phyloP scores from a whole-genome alignment of 2,329 filamentous ascomycete genomes.

The Xylaria digitata region DNA sequence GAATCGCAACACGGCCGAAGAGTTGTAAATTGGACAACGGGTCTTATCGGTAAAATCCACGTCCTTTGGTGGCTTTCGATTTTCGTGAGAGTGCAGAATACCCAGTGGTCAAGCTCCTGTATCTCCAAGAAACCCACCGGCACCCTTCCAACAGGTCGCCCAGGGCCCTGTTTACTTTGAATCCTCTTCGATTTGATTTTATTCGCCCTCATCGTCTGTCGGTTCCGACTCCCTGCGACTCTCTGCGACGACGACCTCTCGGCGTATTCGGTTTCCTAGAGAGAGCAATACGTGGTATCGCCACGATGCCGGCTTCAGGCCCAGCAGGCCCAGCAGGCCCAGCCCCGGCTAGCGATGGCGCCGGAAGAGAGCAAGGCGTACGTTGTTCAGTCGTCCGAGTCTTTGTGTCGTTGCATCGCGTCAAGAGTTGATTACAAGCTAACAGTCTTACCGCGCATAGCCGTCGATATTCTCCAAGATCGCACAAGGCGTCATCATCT shows the following conservation, averaged over 20 bases:
- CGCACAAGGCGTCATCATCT: slow-evolving; percentile 64
- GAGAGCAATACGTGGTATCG: not conserved
- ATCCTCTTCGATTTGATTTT: not conserved
- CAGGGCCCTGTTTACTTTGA: not conserved
- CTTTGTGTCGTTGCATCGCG: not conserved
- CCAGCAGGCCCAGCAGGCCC: slow-evolving; percentile 46
- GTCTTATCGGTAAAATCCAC: slow-evolving; percentile 21
- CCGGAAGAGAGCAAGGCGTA: slow-evolving; percentile 50
- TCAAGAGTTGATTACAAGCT: slow-evolving; percentile 23
- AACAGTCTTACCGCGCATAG: slow-evolving; percentile 32
- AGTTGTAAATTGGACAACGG: not conserved
- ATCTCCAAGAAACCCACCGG: not conserved
- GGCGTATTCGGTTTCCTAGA: not conserved
- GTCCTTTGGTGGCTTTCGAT: not conserved
- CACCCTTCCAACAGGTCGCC: slow-evolving; percentile 2
- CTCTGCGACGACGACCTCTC: slow-evolving; percentile 19
- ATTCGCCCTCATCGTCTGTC: not conserved
- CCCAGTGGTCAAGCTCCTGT: slow-evolving; percentile 14
- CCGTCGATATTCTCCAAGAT: slow-evolving; percentile 60
- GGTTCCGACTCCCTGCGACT: slow-evolving; percentile 5
- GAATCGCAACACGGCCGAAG: slow-evolving; percentile 14
- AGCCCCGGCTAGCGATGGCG: slow-evolving; percentile 47
- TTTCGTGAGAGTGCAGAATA: slow-evolving; percentile 15
- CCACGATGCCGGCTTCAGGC: slow-evolving; percentile 51
- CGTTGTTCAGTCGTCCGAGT: slow-evolving; percentile 36